Percentiles rank a stretch among this genome's conserved stretches.
phyloP scores from a whole-genome alignment of 2,329 filamentous ascomycete species.

The Trichoderma arundinaceum region DNA sequence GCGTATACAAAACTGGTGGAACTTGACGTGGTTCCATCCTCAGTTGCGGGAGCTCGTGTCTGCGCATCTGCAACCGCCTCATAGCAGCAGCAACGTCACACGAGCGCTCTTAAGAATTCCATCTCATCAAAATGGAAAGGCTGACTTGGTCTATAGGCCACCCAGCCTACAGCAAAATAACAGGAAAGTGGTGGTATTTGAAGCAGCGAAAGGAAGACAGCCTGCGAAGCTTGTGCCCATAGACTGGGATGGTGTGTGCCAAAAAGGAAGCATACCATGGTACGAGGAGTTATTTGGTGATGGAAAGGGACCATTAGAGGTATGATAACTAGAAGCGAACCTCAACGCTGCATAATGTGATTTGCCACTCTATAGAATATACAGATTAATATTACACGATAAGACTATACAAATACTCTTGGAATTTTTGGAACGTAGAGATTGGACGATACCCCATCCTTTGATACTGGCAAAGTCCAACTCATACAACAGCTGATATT shows the following conservation, averaged over 20 bases:
- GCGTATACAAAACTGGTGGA: slow-evolving; percentile 6
- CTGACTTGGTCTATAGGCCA: slow-evolving; percentile 6
- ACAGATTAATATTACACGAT: too few species aligned
- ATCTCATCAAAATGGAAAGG: background rate
- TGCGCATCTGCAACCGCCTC: background rate
- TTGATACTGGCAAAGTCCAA: background rate
- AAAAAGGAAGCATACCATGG: slow-evolving; percentile 15
- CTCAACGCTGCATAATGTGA: too few species aligned
- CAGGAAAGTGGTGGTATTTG: slow-evolving; percentile 12
- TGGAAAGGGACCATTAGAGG: slow-evolving; percentile 4
- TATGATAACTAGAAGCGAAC: background rate
- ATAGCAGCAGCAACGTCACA: too few species aligned
- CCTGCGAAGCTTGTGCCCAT: background rate
- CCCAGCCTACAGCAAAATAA: background rate
- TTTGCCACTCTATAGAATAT: background rate
- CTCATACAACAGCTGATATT: background rate
- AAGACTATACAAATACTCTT: background rate
- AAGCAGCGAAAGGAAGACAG: background rate
- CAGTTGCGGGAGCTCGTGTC: slow-evolving; percentile 7
- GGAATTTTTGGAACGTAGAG: background rate
- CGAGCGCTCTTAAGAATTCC: background rate
- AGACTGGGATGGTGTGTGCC: slow-evolving; percentile 14
- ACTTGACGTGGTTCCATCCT: slow-evolving; percentile 15
- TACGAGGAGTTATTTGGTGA: slow-evolving; percentile 14
- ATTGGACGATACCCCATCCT: background rate